Evolutionary conservation across 2,329 filamentous ascomycete species (phyloP).

Genomic region (Diaporthe citri): DNA sequence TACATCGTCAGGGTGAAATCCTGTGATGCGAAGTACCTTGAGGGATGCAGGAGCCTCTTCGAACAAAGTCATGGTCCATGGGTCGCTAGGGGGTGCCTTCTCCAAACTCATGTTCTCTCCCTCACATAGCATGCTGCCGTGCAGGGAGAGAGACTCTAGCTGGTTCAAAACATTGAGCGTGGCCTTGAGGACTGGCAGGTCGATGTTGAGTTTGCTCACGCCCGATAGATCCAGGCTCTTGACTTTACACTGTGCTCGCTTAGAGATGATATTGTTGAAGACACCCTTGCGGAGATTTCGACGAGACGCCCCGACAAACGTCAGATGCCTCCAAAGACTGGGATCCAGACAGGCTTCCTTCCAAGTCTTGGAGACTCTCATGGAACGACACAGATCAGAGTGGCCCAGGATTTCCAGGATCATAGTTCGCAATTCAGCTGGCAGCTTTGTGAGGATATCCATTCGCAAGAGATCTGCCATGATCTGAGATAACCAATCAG

Average conservation of each 20-base stretch:
- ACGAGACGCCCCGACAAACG: not conserved
- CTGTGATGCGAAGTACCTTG: not conserved
- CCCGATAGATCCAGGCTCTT: slow-evolving; percentile 25
- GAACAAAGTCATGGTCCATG: not conserved
- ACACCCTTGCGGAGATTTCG: not conserved
- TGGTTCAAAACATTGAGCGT: slow-evolving; percentile 17
- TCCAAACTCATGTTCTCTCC: too few relatives aligned
- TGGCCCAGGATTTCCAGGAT: slow-evolving; percentile 16
- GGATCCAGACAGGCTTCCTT: slow-evolving; percentile 22
- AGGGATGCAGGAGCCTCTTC: slow-evolving; percentile 6
- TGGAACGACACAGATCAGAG: slow-evolving; percentile 31
- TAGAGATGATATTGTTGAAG: slow-evolving; percentile 19
- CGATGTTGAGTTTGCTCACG: slow-evolving; percentile 21
- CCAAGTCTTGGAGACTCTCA: slow-evolving; percentile 37
- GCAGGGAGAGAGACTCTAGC: slow-evolving; percentile 14
- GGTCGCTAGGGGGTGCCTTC: not conserved
- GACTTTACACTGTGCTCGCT: slow-evolving; percentile 7
- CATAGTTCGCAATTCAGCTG: slow-evolving; percentile 17
- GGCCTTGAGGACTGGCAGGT: not conserved
- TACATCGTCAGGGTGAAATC: not conserved
- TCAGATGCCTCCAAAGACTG: slow-evolving; percentile 33
- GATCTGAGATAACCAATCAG: slow-evolving; percentile 16
- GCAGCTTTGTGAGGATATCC: slow-evolving; percentile 27
- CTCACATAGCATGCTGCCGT: not conserved
- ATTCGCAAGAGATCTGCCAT: slow-evolving; percentile 23